Evolutionary conservation across 202 grass and related monocot species (phyloP).

Genomic region (Panicum hallii): DNA sequence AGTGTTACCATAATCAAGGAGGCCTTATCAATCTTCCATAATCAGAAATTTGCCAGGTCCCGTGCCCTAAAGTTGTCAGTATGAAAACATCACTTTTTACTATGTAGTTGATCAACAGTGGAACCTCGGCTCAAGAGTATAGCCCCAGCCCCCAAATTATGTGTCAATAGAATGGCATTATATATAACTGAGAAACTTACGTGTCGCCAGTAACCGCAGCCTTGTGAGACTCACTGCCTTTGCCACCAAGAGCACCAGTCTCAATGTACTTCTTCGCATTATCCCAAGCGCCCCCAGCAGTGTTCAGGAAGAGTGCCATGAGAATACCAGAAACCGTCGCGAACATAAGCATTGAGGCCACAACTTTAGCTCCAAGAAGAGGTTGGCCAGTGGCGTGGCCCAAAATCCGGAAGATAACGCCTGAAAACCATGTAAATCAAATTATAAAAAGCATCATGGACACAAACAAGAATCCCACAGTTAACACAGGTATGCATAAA

Average conservation of each 20-base stretch:
- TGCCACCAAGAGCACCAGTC: slow-evolving; percentile 96
- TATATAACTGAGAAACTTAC: slow-evolving; percentile 61
- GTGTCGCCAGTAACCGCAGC: slow-evolving; percentile 96
- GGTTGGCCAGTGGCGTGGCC: slow-evolving; percentile 74
- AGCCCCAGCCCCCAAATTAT: background rate
- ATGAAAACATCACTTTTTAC: background rate
- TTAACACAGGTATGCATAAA: slow-evolving; percentile 11
- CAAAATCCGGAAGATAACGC: slow-evolving; percentile 82
- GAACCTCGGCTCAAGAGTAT: slow-evolving; percentile 8
- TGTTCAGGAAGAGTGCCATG: slow-evolving; percentile 99
- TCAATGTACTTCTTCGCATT: slow-evolving; percentile 99
- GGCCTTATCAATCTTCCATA: background rate
- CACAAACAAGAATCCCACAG: slow-evolving; percentile 14
- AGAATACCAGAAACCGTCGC: slow-evolving; percentile 92
- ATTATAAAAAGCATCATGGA: slow-evolving; percentile 33
- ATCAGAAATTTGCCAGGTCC: background rate
- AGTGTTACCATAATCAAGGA: background rate
- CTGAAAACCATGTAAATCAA: slow-evolving; percentile 56
- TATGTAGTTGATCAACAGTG: background rate
- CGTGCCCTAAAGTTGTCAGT: background rate
- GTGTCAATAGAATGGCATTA: background rate
- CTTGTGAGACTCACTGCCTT: slow-evolving; percentile 96
- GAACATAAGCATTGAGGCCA: slow-evolving; percentile 98
- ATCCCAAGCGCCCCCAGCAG: slow-evolving; percentile 96
- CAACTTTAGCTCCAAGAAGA: slow-evolving; percentile 89